Percentiles rank a stretch among this genome's conserved stretches.
Conservation (phyloP, 257 asterid species). For the Ilex aquifolium region DNA sequence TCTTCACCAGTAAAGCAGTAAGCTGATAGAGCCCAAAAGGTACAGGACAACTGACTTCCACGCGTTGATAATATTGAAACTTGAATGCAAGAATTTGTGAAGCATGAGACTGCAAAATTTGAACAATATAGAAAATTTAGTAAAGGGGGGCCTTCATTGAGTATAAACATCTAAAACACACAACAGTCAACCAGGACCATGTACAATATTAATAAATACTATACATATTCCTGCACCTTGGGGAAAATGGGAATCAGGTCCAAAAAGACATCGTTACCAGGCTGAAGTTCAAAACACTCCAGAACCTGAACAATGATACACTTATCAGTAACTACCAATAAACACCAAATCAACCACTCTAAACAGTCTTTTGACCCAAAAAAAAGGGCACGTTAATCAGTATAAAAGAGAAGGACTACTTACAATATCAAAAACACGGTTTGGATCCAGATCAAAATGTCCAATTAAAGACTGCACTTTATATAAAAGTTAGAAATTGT, state of each 20-base stretch:
- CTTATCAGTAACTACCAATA: slow-evolving; percentile 17
- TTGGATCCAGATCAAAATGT: slow-evolving; percentile 98
- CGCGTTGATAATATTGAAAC: slow-evolving; percentile 88
- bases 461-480: slow-evolving; percentile 89
- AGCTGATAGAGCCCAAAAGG: slow-evolving; percentile 84
- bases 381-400: slow-evolving; percentile 2
- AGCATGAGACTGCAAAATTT: slow-evolving; percentile 80
- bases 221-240: slow-evolving; percentile 48
- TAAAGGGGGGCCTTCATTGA: neutral
- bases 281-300: slow-evolving; percentile 97
- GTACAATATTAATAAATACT: neutral
- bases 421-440: slow-evolving; percentile 96
- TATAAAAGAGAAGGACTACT: slow-evolving; percentile 28
- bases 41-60: slow-evolving; percentile 57
- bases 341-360: neutral
- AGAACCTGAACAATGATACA: slow-evolving; percentile 43
- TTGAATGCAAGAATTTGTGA: slow-evolving; percentile 95
- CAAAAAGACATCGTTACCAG: slow-evolving; percentile 70
- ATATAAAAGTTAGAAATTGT: slow-evolving; percentile 27
- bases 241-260: slow-evolving; percentile 94
- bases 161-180: neutral
- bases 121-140: neutral
- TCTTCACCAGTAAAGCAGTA: slow-evolving; percentile 86
- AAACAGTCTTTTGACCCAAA: neutral
- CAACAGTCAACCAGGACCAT: neutral